Evolutionary conservation across 2,329 filamentous ascomycete species (phyloP).

Genomic region (Fusarium praegraminearum): DNA sequence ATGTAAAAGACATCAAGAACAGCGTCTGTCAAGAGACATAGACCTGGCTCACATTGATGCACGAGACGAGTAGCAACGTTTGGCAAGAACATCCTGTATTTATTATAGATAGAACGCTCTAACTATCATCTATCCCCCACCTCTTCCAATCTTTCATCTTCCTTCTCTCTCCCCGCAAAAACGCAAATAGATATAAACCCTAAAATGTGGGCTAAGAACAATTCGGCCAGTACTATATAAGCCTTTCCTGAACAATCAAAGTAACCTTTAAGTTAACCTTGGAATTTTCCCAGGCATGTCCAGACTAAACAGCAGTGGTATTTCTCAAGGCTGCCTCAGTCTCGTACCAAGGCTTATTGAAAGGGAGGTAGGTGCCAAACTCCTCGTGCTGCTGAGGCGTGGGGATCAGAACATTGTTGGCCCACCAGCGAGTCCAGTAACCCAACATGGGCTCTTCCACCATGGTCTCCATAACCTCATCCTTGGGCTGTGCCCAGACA

Average conservation of each 20-base stretch:
- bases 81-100: no score
- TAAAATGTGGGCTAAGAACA: neutral
- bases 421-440: conserved; percentile 3
- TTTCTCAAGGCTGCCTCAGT: neutral
- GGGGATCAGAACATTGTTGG: neutral
- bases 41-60: no score
- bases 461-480: neutral
- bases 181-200: neutral
- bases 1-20: no score
- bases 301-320: neutral
- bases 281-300: neutral
- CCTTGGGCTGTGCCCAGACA: neutral
- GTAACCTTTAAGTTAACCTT: neutral
- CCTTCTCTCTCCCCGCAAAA: neutral
- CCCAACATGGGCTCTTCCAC: neutral
- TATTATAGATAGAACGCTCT: no score
- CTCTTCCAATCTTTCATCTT: fast-evolving
- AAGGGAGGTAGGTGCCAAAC: neutral
- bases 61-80: no score
- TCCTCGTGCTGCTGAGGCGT: neutral
- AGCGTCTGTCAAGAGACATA: no score
- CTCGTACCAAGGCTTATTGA: neutral
- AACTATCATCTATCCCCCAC: no score
- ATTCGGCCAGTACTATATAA: neutral
- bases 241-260: neutral